Evolutionary conservation across 441 rosid genomes (phyloP), one percentile per base, ranked within the genome.

Genomic region (Theobroma grandiflorum): DNA sequence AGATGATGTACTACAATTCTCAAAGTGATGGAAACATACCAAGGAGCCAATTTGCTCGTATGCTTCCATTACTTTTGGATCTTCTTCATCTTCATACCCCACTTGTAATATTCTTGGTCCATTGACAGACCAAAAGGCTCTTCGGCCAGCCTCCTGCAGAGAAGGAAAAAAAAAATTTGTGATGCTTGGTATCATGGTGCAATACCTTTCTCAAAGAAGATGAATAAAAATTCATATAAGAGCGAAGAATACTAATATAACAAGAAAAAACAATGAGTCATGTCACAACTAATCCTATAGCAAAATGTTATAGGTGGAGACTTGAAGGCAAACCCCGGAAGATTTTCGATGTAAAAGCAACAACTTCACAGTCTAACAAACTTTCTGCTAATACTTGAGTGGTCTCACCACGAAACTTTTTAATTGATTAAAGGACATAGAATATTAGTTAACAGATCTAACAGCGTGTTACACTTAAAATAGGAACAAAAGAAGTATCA

Each of bases 41-140:
- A 93, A 80, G 63, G 98, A 89, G 81, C 98, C 98, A 43, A 89
- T 91, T 87, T 81, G 93, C 82, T 96, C 98, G 15, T 87, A 96
- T 6, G 99, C 98, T 89, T 91, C 94, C 94, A 96, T 93, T 68
- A 90, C 99, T 92, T 92, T 92, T 33, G 92, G 89, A 84, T 94
- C 90, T 78, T 90, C 91, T 85, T 96, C 99, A 26, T 93, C 94
- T 86, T 90, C 98, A 49, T 96, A 94, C 14, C 99, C 99, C 33
- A 93, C 77, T 85, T 96, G 95, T 40, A 96, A 87, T 78, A 96
- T 91, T 73, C 94, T 72, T 11, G 99, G 94, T 80, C 97, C 99
- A 63, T 93, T 96, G 63, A 94, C 81, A 5, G 96, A 90, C 98
- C 99, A 96, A 78, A 96, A 89, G n/a, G 98, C 92, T 78, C 98